Evolutionary conservation across 345 rosid genomes (phyloP), one percentile per base, ranked within the genome.

Genomic region (Hibiscus trionum): DNA sequence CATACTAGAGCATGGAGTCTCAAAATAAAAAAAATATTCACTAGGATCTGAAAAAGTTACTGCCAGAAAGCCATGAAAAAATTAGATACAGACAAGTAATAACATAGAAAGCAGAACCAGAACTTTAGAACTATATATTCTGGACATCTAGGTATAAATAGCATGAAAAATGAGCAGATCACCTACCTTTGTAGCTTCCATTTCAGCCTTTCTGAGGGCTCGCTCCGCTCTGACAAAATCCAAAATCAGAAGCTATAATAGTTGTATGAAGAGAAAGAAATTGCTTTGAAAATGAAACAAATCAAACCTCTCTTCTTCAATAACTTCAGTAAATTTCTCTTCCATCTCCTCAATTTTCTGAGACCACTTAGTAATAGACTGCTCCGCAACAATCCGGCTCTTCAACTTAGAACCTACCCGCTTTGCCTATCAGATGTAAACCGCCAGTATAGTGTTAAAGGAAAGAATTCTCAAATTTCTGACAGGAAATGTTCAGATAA

Each of bases 121-220:
- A 5, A 11, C 52, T 14, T 12, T 11, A 47, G 52, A 47, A 47
- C 16, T 12, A n/a, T 53, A 66, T 53, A 53, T 70, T 33, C 10
- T n/a, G 37, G 44, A 47, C 24, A 57, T 56, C 61, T 33, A 61
- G 9, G 29, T 3, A 52, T 8, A 71, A 65, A 39, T 39, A 73
- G 72, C 53, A 52, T 21, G 16, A 42, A 61, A 61, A n/a, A 10
- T 42, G n/a, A 31, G 61, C 29, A 21, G 66, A 72, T 65, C 19
- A 15, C 68, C 9, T 83, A 90, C 99, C 99, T 95, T 95, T 57
- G 89, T 90, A 60, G 81, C 94, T 77, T 89, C 90, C 98, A 92
- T 89, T 84, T 95, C 99, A 82, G 96, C 99, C 85, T 90, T 92
- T 80, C 97, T 85, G 69, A 92, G 75, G 70, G 87, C 91, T 80